Base-by-base conservation (phyloP, 345 rosid species). In the Arabidopsis arenosa region DNA sequence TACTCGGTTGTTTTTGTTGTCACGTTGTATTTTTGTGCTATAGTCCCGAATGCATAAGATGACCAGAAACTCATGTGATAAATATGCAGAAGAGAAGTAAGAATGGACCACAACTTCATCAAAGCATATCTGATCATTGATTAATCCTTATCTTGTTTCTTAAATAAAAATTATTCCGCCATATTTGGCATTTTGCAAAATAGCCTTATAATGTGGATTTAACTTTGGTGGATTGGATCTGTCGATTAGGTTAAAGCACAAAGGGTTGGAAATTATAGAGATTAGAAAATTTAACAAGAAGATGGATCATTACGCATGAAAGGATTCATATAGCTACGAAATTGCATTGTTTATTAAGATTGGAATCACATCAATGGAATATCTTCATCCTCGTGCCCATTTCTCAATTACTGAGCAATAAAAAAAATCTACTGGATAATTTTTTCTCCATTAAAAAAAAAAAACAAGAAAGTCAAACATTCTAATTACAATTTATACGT, bases 401-500 rank as follows among this genome's bases (percentile, higher is more conserved):
- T 37, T 71, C 71, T 77, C 64, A 76, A 76, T 7, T 18, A n/a
- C 5, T 10, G 17, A 18, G 63, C 64, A 53, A 68, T 41, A 26
- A 68, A 68, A 56, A 66, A 33, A 2, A 28, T 59, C 62, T 49
- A 78, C 0, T 43, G 61, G 67, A 72, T 40, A 48, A n/a, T 11
- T 18, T 64, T 57, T 56, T 51, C 37, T 72, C 68, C 68, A 47
- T 28, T 47, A 26, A 6, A 36, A 54, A 56, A 12, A 62, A 57
- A 63, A 21, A 21, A 39, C 26, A 17, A 26, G 6, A 8, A 6
- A 35, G 41, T 62, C 37, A 71, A 78, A 66, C 69, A 14, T 60
- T 60, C 65, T 78, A 78, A 78, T 72, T 72, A 78, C 81, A 72
- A 60, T 72, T 66, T 78, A 26, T 61, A 78, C 62, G 59, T 23